These are phyloP conservation scores for Ophiostoma triangulosporum DNA, from an alignment of 2,329 filamentous ascomycete genomes.

Conservation along the genomic window DNA sequence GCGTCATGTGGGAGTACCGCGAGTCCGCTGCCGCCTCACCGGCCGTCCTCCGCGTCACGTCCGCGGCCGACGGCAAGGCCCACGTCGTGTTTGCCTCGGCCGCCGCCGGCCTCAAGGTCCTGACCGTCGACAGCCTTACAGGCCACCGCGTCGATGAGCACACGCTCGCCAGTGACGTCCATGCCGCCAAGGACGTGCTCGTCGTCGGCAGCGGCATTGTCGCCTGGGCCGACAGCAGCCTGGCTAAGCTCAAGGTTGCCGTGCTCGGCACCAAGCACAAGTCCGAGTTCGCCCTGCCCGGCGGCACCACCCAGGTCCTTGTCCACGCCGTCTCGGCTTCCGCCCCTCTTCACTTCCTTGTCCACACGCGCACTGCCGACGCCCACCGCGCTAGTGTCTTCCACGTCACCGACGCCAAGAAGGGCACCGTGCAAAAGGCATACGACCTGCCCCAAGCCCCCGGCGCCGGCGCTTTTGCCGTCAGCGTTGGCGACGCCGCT, in stretches of 20 bases:
- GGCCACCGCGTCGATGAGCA: conserved; percentile 62
- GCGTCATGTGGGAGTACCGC: conserved; percentile 64
- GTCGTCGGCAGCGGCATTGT: conserved; percentile 66
- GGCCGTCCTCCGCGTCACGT: conserved; percentile 45
- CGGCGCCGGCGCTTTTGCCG: conserved; percentile 61
- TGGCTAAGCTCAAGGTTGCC: conserved; percentile 53
- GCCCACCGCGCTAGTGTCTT: conserved; percentile 59
- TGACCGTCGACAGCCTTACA: conserved; percentile 56
- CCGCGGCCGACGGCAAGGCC: conserved; percentile 53
- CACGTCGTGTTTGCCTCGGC: conserved; percentile 69
- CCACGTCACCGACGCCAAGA: conserved; percentile 58
- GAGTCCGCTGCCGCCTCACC: conserved; percentile 47
- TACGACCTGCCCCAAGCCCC: conserved; percentile 64
- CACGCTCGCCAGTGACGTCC: conserved; percentile 58
- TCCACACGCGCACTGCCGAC: conserved; percentile 58
- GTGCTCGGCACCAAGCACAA: conserved; percentile 47
- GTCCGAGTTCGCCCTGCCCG: conserved; percentile 21
- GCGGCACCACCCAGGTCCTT: conserved; percentile 2
- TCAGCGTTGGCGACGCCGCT: conserved; percentile 45
- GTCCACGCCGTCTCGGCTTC: conserved; percentile 26
- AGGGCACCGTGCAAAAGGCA: conserved; percentile 54
- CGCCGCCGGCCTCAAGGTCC: conserved; percentile 56
- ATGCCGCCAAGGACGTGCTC: conserved; percentile 49
- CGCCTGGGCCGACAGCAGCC: conserved; percentile 50
- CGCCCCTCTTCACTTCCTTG: conserved; percentile 63